A percentile compares a stretch with the other conserved stretches of the same genome.
phyloP scores from a whole-genome alignment of 495 filamentous ascomycete species.

The Cairneyella variabilis region DNA sequence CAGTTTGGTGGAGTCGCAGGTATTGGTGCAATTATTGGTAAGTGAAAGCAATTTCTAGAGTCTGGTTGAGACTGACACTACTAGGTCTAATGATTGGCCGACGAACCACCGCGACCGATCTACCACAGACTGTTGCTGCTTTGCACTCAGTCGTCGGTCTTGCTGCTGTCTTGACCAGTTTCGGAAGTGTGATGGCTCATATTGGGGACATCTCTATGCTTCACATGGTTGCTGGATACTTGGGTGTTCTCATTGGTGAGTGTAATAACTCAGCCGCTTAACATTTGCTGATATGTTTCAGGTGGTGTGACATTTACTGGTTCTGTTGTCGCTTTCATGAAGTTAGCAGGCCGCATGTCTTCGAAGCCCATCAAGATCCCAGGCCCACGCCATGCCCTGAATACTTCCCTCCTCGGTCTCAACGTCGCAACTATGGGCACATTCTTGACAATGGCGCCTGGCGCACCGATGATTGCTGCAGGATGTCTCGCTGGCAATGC shows the following conservation, averaged over 20 bases:
- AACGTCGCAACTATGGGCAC: conserved; percentile 76
- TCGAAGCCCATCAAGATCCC: conserved; percentile 65
- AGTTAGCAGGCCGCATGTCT: conserved; percentile 72
- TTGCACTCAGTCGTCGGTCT: conserved; percentile 80
- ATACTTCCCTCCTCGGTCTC: conserved; percentile 61
- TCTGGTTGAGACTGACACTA: background rate
- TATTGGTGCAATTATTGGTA: conserved; percentile 55
- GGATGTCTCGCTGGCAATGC: conserved; percentile 69
- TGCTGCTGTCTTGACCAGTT: conserved; percentile 75
- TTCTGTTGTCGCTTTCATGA: conserved; percentile 76
- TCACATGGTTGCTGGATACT: conserved; percentile 73
- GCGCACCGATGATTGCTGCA: conserved; percentile 67
- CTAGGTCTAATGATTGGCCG: conserved; percentile 67
- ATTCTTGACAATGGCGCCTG: conserved; percentile 73
- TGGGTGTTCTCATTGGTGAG: conserved; percentile 70
- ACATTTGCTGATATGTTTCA: conserved; percentile 3
- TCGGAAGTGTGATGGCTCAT: conserved; percentile 72
- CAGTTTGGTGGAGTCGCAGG: conserved; percentile 72
- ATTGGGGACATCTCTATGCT: conserved; percentile 61
- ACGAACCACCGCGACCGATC: conserved; percentile 73
- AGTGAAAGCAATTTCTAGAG: background rate
- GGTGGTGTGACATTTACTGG: conserved; percentile 80
- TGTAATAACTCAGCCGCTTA: background rate
- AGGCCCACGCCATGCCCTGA: conserved; percentile 62
- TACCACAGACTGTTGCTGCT: conserved; percentile 78